Evolutionary conservation across 495 filamentous ascomycete genomes (phyloP), one percentile per base, ranked within the genome.

Genomic region (Podospora sp.): DNA sequence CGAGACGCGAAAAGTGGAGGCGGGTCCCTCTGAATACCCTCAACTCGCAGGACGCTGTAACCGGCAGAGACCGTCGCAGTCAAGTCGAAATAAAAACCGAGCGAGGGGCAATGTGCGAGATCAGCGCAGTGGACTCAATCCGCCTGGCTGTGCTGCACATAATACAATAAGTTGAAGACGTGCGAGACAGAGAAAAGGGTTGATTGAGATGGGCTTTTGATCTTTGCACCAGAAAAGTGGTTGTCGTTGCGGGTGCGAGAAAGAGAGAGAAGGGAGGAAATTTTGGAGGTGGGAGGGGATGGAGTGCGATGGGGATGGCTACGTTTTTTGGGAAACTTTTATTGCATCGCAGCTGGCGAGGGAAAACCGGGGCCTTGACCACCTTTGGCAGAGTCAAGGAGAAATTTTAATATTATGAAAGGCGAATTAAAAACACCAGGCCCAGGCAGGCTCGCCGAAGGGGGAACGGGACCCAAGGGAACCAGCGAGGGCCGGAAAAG

Each of bases 121-220:
- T 69, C 73, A 63, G 69, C 16, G 20, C 11, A 20, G 59, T 29
- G 33, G 50, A 74, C 71, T 63, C 52, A 68, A 76, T 79, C 72
- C 78, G 69, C 74, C 60, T 36, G 62, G 68, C n/a, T 68, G 64
- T 35, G 69, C 40, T 66, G 76, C 63, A 70, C 65, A 63, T 24
- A 69, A 76, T 60, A 58, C 55, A 60, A 25, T 60, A 59, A 60
- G 68, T 72, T 69, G 63, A 65, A 55, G 71, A 80, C 78, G 80
- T 71, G 71, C 49, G 68, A 65, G 63, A 50, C 59, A 63, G 49
- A 66, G 68, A 51, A 70, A 77, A 75, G 72, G 58, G 65, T 68
- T 67, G 74, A 81, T 76, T 71, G 82, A 51, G 85, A 84, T 78
- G 83, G 29, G 78, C 64, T 79, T 85, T 81, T 80, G 83, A 49